Base-by-base conservation (phyloP, 2,329 filamentous ascomycete genomes). In the Claviceps purpurea region DNA sequence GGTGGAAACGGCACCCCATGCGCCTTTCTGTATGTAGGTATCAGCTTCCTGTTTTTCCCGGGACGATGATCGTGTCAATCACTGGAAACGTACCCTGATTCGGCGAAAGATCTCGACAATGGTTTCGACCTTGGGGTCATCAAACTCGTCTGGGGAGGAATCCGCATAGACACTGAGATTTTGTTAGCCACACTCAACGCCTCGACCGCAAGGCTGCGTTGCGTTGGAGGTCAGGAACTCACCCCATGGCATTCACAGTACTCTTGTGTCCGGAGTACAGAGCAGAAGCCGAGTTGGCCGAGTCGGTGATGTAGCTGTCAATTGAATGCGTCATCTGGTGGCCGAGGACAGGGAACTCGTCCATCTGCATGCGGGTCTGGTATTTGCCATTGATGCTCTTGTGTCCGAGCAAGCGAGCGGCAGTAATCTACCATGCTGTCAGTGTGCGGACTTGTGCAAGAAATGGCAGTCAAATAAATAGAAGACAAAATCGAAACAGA, bases 301-400 rank as follows among this genome's bases (percentile, higher is more conserved):
- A 88, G 66, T 93, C 87, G 40, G 87, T 93, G 64, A 93, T 91
- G 74, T 87, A 91, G 49, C 75, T 82, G 70, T 91, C 87, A 62
- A 93, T 80, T 1, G 86, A 90, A 68, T 91, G 87, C 13, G 87
- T 90, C 83, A 93, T 91, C 69, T 91, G 87, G 66, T 94, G 88
- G 22, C 88, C 88, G 10, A 91, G 64, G n/a, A 90, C 78, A 3
- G 88, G 87, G 69, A 93, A 93, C 62, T 89, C 77, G 70, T 94
- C 88, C 73, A 94, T 74, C 62, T 81, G 76, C 76, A 94, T 77
- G 52, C 74, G 77, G 53, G 77, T 81, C 72, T 88, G 82, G 67
- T 91, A 94, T 66, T 85, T 87, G 59, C 88, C 88, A 62, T 94
- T 93, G 73, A 91, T 77, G 58, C 77, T 84, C 73, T 88, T 85